Conservation (phyloP, 257 asterid species). For the Fraxinus quadrangulata region DNA sequence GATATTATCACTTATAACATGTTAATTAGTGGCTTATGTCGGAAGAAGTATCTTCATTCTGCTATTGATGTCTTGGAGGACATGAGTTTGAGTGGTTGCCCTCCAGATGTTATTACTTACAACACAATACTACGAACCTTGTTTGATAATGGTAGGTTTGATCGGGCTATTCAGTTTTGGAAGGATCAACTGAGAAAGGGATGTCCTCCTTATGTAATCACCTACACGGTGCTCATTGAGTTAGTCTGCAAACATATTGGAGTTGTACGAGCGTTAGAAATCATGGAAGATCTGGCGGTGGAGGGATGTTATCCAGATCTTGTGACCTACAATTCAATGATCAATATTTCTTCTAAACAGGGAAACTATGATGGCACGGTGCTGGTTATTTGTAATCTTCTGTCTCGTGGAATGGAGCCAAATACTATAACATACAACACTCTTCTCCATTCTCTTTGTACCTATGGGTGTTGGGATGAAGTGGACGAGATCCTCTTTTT, state of each 20-base stretch:
- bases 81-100: conserved; percentile 90
- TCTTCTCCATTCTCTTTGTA: conserved; percentile 73
- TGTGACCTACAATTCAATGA: conserved; percentile 74
- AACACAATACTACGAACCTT: conserved; percentile 72
- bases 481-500: conserved; percentile 58
- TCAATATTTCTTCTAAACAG: conserved; percentile 62
- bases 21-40: conserved; percentile 77
- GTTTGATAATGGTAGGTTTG: conserved; percentile 59
- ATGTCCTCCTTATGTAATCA: conserved; percentile 74
- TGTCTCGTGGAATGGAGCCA: conserved; percentile 71
- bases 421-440: conserved; percentile 74
- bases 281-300: conserved; percentile 74
- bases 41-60: conserved; percentile 48
- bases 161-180: conserved; percentile 73
- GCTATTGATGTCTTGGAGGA: conserved; percentile 64
- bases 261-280: conserved; percentile 56
- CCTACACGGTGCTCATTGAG: conserved; percentile 71
- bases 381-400: conserved; percentile 47
- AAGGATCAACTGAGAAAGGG: conserved; percentile 77
- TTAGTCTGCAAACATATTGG: conserved; percentile 63
- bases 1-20: conserved; percentile 84
- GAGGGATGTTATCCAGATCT: conserved; percentile 90
- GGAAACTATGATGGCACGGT: conserved; percentile 59
- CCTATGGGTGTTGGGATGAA: conserved; percentile 56
- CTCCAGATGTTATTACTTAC: conserved; percentile 74